A percentile compares a stretch with the other conserved stretches of the same genome.
phyloP scores from a whole-genome alignment of 208 protist species.

The Leishmania martiniquensis region DNA sequence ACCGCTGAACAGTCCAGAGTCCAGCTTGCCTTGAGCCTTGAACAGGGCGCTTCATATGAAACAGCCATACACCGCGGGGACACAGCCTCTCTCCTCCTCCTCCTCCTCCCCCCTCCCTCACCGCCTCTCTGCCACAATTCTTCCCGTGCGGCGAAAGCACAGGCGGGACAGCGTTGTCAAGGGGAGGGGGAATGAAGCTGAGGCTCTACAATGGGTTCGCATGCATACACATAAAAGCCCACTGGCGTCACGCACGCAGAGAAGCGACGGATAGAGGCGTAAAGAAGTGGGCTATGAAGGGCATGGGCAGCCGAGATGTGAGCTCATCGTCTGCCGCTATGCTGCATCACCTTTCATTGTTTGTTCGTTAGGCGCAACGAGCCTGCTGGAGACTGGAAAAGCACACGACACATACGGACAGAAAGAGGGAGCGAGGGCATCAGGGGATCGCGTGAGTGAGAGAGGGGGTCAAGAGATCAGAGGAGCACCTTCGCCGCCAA shows the following conservation, averaged over 20 bases:
- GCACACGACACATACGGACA: background rate
- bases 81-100: background rate
- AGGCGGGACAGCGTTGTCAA: background rate
- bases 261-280: background rate
- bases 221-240: background rate
- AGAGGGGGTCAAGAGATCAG: background rate
- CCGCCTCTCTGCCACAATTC: background rate
- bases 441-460: background rate
- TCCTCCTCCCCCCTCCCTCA: too few species aligned
- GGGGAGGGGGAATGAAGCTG: background rate
- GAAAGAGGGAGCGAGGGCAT: too few species aligned
- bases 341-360: background rate
- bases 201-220: background rate
- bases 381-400: background rate
- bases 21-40: background rate
- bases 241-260: background rate
- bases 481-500: slow-evolving; percentile 17
- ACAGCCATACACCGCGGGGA: background rate
- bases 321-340: background rate
- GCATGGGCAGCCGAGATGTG: background rate
- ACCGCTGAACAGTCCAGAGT: background rate
- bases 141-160: background rate
- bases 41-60: background rate
- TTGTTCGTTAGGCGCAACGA: background rate
- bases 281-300: background rate